Evolutionary conservation across 371 early-diverging fungal species (phyloP).

Genomic region (Zychaea mexicana): DNA sequence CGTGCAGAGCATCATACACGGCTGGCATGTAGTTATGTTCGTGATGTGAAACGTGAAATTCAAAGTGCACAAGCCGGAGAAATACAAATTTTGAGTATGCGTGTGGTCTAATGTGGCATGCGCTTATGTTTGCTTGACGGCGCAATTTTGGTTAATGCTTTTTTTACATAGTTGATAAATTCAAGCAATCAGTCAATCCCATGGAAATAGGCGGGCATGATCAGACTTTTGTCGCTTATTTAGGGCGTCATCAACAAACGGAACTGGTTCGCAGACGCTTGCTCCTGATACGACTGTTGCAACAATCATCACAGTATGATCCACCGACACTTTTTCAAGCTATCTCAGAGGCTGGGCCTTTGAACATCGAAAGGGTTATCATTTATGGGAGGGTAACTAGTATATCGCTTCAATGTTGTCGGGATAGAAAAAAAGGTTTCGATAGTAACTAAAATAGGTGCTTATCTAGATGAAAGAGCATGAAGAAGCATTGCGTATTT

Average conservation of each 20-base stretch:
- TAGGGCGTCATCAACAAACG: conserved; percentile 22
- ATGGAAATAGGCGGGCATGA: background rate
- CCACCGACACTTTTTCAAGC: conserved; percentile 25
- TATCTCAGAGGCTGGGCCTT: conserved; percentile 33
- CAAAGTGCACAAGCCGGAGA: conserved; percentile 14
- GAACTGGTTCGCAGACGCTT: conserved; percentile 32
- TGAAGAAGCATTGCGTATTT: conserved; percentile 51
- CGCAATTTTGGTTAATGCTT: background rate
- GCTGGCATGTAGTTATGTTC: conserved; percentile 55
- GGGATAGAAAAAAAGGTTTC: background rate
- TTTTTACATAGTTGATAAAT: conserved; percentile 21
- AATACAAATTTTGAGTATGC: conserved; percentile 5
- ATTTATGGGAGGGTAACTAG: conserved; percentile 51
- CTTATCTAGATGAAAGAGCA: conserved; percentile 48
- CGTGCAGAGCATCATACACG: conserved; percentile 49
- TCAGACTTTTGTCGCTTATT: conserved; percentile 37
- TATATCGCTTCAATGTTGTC: background rate
- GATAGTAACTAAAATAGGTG: background rate
- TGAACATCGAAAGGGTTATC: conserved; percentile 53
- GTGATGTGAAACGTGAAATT: conserved; percentile 40
- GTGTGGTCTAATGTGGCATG: background rate
- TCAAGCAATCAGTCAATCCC: conserved; percentile 14
- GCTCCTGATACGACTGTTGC: conserved; percentile 35
- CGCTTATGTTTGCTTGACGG: no score
- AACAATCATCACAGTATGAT: conserved; percentile 35